These are phyloP conservation scores for Aspergillus bridgeri DNA, from an alignment of 495 filamentous ascomycete species.

Conservation along the genomic window DNA sequence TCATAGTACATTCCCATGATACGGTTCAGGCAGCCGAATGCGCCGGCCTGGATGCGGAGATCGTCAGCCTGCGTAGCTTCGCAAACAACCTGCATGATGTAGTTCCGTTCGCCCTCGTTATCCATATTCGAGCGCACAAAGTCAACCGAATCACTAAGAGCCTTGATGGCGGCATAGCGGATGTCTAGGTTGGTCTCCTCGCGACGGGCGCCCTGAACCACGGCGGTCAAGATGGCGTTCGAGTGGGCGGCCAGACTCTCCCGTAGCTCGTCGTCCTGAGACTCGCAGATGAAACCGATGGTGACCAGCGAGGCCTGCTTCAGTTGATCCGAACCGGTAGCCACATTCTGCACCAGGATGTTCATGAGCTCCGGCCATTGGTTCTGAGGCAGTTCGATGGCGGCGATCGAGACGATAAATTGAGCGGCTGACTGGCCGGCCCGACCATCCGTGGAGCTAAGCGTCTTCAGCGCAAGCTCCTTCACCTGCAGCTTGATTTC, in stretches of 20 bases:
- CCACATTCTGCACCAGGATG: conserved; percentile 85
- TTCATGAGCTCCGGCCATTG: conserved; percentile 97
- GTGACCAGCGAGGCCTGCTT: conserved; percentile 93
- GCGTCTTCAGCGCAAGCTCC: conserved; percentile 78
- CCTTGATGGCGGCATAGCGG: conserved; percentile 84
- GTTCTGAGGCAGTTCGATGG: conserved; percentile 87
- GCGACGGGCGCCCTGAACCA: conserved; percentile 94
- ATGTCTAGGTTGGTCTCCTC: conserved; percentile 90
- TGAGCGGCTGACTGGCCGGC: conserved; percentile 88
- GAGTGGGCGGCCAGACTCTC: conserved; percentile 79
- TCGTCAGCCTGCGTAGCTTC: conserved; percentile 94
- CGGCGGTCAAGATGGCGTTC: conserved; percentile 95
- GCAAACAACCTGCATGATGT: conserved; percentile 99
- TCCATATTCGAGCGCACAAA: conserved; percentile 98
- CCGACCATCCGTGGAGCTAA: conserved; percentile 69
- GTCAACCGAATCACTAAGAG: conserved; percentile 94
- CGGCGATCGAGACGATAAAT: conserved; percentile 90
- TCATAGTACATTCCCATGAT: conserved; percentile 99
- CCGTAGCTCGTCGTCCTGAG: conserved; percentile 81
- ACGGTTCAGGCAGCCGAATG: conserved; percentile 94
- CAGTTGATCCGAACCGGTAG: conserved; percentile 73
- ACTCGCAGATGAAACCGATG: conserved; percentile 97
- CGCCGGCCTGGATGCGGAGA: conserved; percentile 84
- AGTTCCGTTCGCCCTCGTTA: conserved; percentile 97
- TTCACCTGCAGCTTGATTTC: conserved; percentile 83